phyloP scores from a whole-genome alignment of 2,329 filamentous ascomycete species.

The Ophiocordyceps robertsii region DNA sequence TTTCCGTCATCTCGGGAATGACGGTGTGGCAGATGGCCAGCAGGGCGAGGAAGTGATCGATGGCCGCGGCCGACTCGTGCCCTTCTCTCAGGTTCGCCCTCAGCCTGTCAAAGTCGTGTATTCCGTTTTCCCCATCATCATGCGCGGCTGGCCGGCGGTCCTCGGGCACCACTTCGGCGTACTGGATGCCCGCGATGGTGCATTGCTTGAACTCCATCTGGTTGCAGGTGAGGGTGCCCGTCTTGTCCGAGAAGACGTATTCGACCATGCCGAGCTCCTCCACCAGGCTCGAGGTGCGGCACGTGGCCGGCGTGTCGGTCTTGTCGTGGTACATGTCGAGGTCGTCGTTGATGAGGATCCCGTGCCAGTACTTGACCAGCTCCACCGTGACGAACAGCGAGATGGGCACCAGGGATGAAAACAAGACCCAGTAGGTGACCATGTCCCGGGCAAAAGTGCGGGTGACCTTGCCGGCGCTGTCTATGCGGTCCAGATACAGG shows the following conservation, averaged over 20 bases:
- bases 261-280: conserved; percentile 97
- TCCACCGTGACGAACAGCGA: conserved; percentile 97
- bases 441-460: conserved; percentile 85
- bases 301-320: conserved; percentile 89
- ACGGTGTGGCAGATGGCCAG: conserved; percentile 92
- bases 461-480: conserved; percentile 40
- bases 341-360: conserved; percentile 94
- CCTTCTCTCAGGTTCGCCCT: conserved; percentile 50
- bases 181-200: conserved; percentile 85
- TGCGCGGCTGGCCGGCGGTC: conserved; percentile 70
- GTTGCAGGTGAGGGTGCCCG: conserved; percentile 92
- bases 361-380: conserved; percentile 95
- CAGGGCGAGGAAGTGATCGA: conserved; percentile 74
- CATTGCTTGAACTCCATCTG: conserved; percentile 98
- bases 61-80: conserved; percentile 35
- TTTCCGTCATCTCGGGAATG: conserved; percentile 77
- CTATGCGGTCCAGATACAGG: conserved; percentile 51
- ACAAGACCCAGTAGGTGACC: conserved; percentile 96
- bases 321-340: conserved; percentile 96
- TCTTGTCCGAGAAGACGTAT: conserved; percentile 98
- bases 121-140: conserved; percentile 69
- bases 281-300: conserved; percentile 88
- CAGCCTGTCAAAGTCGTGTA: conserved; percentile 73
- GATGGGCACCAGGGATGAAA: conserved; percentile 91
- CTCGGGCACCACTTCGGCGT: conserved; percentile 83